phyloP scores from a whole-genome alignment of 73 alveolate genomes.

The Loxodes magnus region DNA sequence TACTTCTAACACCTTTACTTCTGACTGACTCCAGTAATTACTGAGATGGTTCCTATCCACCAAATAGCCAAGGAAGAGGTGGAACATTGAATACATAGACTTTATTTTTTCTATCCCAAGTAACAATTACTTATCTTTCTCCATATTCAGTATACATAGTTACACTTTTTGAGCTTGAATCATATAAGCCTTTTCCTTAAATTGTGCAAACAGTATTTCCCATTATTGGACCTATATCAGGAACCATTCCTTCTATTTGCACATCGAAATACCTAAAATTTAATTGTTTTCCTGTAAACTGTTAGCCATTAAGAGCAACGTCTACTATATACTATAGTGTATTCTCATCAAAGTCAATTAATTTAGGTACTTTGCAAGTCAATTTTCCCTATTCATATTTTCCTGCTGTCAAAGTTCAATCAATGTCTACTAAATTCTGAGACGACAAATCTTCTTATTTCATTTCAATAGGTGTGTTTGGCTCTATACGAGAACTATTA shows the following conservation, averaged over 20 bases:
- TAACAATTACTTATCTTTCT: conserved; percentile 83
- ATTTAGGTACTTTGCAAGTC: conserved; percentile 57
- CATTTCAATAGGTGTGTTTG: conserved; percentile 24
- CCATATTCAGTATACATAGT: conserved; percentile 72
- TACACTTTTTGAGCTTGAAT: conserved; percentile 82
- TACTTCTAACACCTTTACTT: conserved; percentile 56
- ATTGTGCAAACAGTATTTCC: conserved; percentile 83
- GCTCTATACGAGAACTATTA: conserved; percentile 14
- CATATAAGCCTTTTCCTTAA: conserved; percentile 91
- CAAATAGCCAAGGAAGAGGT: conserved; percentile 88
- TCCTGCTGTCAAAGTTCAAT: conserved; percentile 1
- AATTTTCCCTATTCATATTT: conserved; percentile 39
- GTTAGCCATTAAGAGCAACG: conserved; percentile 92
- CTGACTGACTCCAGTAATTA: conserved; percentile 53
- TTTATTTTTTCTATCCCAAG: conserved; percentile 89
- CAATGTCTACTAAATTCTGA: conserved; percentile 3
- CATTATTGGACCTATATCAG: conserved; percentile 80
- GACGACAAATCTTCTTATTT: no score
- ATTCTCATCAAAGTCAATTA: conserved; percentile 75
- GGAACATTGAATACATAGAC: conserved; percentile 78
- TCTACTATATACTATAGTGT: conserved; percentile 87
- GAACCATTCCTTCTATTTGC: conserved; percentile 54
- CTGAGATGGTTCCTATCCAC: conserved; percentile 81
- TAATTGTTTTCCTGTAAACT: conserved; percentile 92
- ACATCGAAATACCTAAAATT: conserved; percentile 68